Percentiles rank a stretch among this genome's conserved stretches.
Conservation (phyloP, 1,284 basidiomycete species). For the Tilletiopsis washingtonensis region DNA sequence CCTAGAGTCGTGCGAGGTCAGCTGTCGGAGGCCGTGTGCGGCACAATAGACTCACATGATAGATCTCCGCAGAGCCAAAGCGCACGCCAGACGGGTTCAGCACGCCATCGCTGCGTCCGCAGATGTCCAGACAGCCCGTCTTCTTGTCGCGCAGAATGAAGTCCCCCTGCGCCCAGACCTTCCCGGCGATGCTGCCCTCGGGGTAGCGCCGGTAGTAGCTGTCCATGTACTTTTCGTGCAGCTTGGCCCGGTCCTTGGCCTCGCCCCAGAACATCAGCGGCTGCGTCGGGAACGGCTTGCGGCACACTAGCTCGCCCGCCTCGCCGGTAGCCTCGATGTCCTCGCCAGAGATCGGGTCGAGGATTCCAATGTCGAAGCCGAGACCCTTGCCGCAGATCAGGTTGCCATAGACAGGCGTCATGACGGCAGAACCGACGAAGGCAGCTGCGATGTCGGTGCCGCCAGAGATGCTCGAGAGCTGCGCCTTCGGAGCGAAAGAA, state of each 20-base stretch:
- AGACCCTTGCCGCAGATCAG: constrained; percentile 41
- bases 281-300: constrained; percentile 45
- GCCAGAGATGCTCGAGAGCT: constrained; percentile 29
- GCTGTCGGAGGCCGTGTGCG: too few relatives aligned
- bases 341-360: constrained; percentile 25
- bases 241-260: too few relatives aligned
- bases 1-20: too few relatives aligned
- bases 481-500: constrained; percentile 15
- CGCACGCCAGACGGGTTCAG: constrained; percentile 69
- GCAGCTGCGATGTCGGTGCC: constrained; percentile 45
- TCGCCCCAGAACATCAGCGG: too few relatives aligned
- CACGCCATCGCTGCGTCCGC: constrained; percentile 53
- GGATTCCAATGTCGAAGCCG: constrained; percentile 38
- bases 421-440: constrained; percentile 28
- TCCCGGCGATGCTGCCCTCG: too few relatives aligned
- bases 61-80: constrained; percentile 76
- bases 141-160: constrained; percentile 27
- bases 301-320: constrained; percentile 41
- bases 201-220: constrained; percentile 41
- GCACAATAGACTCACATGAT: too few relatives aligned
- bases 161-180: constrained; percentile 33
- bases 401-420: constrained; percentile 39
- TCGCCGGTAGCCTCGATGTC: constrained; percentile 20
- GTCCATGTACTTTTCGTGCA: constrained; percentile 41
- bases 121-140: constrained; percentile 66